Base-by-base conservation (phyloP, 139 green algal genomes). In the Diplosphaera chodatii region DNA sequence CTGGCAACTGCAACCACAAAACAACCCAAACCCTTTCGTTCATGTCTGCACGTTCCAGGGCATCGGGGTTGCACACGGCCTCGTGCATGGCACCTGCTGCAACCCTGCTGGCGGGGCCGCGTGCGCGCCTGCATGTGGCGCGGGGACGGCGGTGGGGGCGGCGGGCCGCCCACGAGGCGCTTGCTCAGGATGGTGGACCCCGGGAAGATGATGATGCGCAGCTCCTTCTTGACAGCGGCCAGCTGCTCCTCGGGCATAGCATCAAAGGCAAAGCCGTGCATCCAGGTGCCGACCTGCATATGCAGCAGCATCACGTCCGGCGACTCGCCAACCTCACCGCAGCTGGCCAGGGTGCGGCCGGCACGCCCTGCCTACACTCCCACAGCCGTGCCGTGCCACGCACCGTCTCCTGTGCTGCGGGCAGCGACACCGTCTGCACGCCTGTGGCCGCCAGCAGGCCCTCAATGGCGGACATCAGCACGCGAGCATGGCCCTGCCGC, bases 141-240 rank as follows among this genome's bases (percentile, higher is more conserved):
- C 48, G 48, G 48, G 16, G 48, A 59, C 13, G 48, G 48, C 18
- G 48, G n/a, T n/a, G n/a, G 48, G 6, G 71, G 55, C 27, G 32
- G 1, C 15, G 25, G 40, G 29, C 63, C 56, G 48, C 66, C 70
- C 32, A 33, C 28, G 27, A 76, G 64, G 29, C 69, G 34, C 63
- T 86, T 85, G 32, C 73, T 77, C 29, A 87, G 71, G 66, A 92
- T 74, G 72, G 82, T 71, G 15, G 87, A 88, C 10, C 87, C 86
- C 0, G 90, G 90, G 78, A 95, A 95, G 31, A 93, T 81, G 28
- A 95, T 81, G 79, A 95, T 78, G 40, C 84, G 85, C 73, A 94
- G 79, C 76, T 93, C 84, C 32, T 72, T 68, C 48, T 86, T 84
- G 21, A 84, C 81, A 27, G 82, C 63, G 32, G 73, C 67, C 55